Conservation (phyloP, 176 grass and related monocot genomes). For the Eleusine indica region DNA sequence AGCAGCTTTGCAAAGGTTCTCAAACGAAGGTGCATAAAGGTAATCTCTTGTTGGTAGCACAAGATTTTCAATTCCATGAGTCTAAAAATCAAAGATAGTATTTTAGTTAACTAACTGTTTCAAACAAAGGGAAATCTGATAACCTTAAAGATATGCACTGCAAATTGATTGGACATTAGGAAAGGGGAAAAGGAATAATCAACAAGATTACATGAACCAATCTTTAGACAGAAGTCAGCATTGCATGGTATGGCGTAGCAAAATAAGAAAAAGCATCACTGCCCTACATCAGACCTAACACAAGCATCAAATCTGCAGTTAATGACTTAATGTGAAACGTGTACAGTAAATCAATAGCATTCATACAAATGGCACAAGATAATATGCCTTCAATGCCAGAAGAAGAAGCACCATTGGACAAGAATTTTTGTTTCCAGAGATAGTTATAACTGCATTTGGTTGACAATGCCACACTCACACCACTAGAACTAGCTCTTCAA, state of each 20-base stretch:
- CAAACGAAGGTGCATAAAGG: constrained; percentile 90
- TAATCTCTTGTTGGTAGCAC: constrained; percentile 95
- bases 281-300: neutral
- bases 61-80: constrained; percentile 84
- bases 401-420: neutral
- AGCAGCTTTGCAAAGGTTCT: constrained; percentile 72
- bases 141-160: neutral
- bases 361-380: neutral
- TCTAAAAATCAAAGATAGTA: constrained; percentile 50
- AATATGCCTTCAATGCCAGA: neutral
- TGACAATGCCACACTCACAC: neutral
- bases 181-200: neutral
- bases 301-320: neutral
- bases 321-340: neutral
- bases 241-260: neutral
- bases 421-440: neutral
- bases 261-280: neutral
- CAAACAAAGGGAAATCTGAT: neutral
- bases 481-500: neutral
- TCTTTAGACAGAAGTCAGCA: neutral
- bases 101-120: constrained; percentile 1
- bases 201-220: neutral
- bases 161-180: neutral
- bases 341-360: neutral
- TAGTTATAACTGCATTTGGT: neutral